Conservation (phyloP, 169 alveolate species). For the Eimeria falciformis region DNA sequence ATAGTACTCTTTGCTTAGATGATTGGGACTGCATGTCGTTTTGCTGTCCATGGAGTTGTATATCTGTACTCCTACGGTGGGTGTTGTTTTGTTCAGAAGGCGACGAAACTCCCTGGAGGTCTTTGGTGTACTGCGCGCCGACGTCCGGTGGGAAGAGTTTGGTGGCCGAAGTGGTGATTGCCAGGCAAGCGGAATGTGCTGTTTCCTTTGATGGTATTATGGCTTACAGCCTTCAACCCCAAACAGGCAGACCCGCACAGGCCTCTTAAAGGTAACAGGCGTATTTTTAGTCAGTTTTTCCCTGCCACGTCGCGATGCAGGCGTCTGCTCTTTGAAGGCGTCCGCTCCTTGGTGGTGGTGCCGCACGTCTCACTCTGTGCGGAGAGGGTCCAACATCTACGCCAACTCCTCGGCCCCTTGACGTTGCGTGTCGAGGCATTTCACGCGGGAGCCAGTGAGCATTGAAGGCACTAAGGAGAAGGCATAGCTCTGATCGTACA, state of each 20-base stretch:
- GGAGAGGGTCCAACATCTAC: conserved; percentile 83
- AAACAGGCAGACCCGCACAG: too few relatives aligned
- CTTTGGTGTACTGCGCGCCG: conserved; percentile 90
- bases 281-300: neutral
- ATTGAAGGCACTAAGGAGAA: neutral
- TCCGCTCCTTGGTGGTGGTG: conserved; percentile 84
- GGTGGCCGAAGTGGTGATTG: conserved; percentile 87
- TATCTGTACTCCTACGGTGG: neutral
- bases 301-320: conserved; percentile 5
- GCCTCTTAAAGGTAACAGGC: neutral
- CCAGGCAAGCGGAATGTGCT: conserved; percentile 62
- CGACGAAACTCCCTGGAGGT: conserved; percentile 31
- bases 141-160: conserved; percentile 92
- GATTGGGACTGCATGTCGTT: neutral
- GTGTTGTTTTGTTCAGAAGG: neutral
- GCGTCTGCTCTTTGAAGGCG: conserved; percentile 76
- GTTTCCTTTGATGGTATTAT: too few relatives aligned
- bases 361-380: conserved; percentile 87
- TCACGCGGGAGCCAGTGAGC: conserved; percentile 76
- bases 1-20: neutral
- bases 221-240: too few relatives aligned
- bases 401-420: conserved; percentile 67
- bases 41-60: neutral
- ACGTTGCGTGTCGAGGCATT: conserved; percentile 78
- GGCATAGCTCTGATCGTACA: neutral